phyloP scores from a whole-genome alignment of 2,329 filamentous ascomycete genomes.

The Trichoderma koningiopsis region DNA sequence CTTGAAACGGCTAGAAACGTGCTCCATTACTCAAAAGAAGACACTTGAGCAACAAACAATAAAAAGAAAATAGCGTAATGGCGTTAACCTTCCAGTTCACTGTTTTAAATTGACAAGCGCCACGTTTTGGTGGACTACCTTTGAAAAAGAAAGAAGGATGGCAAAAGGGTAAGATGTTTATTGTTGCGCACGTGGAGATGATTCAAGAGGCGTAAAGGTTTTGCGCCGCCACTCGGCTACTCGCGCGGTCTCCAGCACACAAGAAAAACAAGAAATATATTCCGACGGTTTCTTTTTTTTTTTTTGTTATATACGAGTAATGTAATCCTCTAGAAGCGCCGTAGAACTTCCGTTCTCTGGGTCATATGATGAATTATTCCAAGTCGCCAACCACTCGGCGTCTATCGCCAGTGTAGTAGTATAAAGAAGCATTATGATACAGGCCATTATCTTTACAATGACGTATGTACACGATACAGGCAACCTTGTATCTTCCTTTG shows the following conservation, averaged over 20 bases:
- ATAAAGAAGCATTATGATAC: background rate
- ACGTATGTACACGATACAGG: constrained; percentile 7
- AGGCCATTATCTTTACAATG: background rate
- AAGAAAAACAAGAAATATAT: background rate
- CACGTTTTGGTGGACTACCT: background rate
- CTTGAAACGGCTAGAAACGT: background rate
- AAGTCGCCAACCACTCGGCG: background rate
- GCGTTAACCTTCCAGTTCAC: constrained; percentile 11
- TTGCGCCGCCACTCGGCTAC: constrained; percentile 3
- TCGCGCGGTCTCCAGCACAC: background rate
- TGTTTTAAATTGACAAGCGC: constrained; percentile 17
- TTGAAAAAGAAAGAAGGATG: background rate
- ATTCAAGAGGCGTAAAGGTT: constrained; percentile 13
- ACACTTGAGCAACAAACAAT: background rate
- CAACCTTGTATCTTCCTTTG: background rate
- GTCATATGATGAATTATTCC: background rate
- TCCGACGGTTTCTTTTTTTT: background rate
- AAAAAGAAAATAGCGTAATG: background rate
- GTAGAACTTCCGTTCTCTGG: constrained; percentile 4
- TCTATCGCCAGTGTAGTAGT: background rate
- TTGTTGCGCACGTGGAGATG: constrained; percentile 10
- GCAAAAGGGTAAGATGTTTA: background rate
- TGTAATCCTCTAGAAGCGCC: constrained; percentile 2
- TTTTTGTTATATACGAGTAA: background rate
- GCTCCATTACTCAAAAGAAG: background rate